Conservation (phyloP, 129 eudicot genomes). For the Tagetes erecta region DNA sequence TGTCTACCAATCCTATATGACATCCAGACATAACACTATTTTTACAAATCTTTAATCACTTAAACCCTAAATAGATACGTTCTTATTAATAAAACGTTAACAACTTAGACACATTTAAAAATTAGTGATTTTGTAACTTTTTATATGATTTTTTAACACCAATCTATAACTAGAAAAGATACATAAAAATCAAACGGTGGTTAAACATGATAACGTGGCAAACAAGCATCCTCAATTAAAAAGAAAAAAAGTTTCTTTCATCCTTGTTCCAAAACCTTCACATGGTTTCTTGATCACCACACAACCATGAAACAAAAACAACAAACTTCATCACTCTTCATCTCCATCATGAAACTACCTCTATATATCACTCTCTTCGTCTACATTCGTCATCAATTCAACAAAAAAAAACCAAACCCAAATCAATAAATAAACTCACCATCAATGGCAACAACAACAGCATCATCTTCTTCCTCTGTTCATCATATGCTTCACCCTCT, state of each 20-base stretch:
- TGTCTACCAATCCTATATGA: no score
- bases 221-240: constrained; percentile 20
- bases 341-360: constrained; percentile 52
- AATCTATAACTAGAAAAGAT: background rate
- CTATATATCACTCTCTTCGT: constrained; percentile 51
- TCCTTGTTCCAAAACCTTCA: background rate
- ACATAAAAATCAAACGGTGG: background rate
- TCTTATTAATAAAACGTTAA: no score
- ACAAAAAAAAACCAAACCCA: constrained; percentile 27
- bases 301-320: constrained; percentile 48
- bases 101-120: no score
- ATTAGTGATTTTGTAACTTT: no score
- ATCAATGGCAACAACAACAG: constrained; percentile 26
- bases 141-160: no score
- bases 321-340: constrained; percentile 37
- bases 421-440: background rate
- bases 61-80: no score
- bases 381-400: constrained; percentile 43
- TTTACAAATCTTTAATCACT: no score
- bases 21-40: no score
- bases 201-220: constrained; percentile 27
- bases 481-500: constrained; percentile 36
- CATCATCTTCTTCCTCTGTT: constrained; percentile 42
- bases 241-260: background rate
- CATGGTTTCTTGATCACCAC: constrained; percentile 30